Evolutionary conservation across 2,329 filamentous ascomycete species (phyloP).

Genomic region (Colletotrichum orbiculare): DNA sequence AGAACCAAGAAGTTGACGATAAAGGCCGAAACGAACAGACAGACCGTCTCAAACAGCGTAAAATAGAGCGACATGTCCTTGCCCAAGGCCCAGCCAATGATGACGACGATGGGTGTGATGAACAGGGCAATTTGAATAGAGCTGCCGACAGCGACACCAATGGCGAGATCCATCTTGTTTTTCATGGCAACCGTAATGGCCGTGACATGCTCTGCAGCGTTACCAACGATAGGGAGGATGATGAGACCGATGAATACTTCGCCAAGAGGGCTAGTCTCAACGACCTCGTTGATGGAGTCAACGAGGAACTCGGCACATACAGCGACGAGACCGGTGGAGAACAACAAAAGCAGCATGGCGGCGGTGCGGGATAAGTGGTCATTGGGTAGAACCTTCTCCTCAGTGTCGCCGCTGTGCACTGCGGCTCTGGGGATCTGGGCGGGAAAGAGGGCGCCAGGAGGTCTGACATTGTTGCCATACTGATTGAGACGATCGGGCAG

Average conservation of each 20-base stretch:
- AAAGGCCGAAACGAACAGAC: constrained; percentile 84
- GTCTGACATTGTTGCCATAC: constrained; percentile 47
- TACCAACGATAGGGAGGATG: constrained; percentile 78
- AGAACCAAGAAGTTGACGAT: constrained; percentile 90
- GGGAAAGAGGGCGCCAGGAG: constrained; percentile 63
- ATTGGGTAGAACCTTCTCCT: constrained; percentile 46
- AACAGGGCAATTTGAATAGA: constrained; percentile 80
- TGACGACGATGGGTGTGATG: constrained; percentile 76
- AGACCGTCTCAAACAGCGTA: constrained; percentile 88
- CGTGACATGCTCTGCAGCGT: constrained; percentile 79
- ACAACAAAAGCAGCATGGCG: constrained; percentile 70
- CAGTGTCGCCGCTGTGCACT: constrained; percentile 43
- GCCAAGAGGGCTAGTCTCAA: constrained; percentile 64
- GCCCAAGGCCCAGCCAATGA: constrained; percentile 76
- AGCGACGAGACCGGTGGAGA: constrained; percentile 74
- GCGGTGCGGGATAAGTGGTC: constrained; percentile 65
- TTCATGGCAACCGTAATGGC: constrained; percentile 77
- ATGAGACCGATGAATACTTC: constrained; percentile 79
- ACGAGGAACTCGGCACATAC: constrained; percentile 78
- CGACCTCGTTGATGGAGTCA: constrained; percentile 72
- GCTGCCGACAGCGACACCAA: constrained; percentile 76
- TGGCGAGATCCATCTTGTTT: constrained; percentile 82
- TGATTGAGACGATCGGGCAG: constrained; percentile 75
- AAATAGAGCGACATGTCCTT: constrained; percentile 85
- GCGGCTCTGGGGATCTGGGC: constrained; percentile 55